Base-by-base conservation (phyloP, 2,329 filamentous ascomycete genomes). In the Hymenoscyphus infarciens region DNA sequence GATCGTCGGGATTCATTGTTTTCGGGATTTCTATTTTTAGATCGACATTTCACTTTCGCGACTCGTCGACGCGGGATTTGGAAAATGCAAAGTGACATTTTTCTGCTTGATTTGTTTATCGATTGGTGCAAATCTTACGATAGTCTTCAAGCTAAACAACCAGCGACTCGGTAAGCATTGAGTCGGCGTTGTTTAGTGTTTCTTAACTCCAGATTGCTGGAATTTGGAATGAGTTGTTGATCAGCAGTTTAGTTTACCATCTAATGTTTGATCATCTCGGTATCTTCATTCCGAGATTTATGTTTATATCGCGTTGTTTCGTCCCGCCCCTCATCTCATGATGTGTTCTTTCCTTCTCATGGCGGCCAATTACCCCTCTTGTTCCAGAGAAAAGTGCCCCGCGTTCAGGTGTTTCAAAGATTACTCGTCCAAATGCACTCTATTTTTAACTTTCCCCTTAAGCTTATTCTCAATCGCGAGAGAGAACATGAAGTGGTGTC, bases 401-500 rank as follows among this genome's bases (percentile, higher is more conserved):
- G 45, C 45, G 35, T 52, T 52, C 19, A 22, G 45, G 11, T 22
- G 45, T 52, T 52, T 52, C 35, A 38, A 38, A 38, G 13, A 52
- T 52, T 22, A 25, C 45, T 52, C 45, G 45, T 25, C 19, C 22
- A 19, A 25, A 52, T 11, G 45, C 19, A 52, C 19, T 52, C 45
- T 52, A 52, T 52, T 25, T 52, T 52, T 52, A 52, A 52, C 45
- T 25, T 52, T 52, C 22, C 45, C 25, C 19, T 52, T 25, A 52
- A 52, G 45, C 45, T 52, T 52, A 52, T 52, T 52, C 7, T 25
- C 19, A 22, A 52, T 52, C 25, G 19, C 22, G 22, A 22, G 3
- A 49, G 5, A 22, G 45, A 25, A 22, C 19, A 52, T 52, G 7
- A 4, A 52, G 45, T 52, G 45, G 19, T 52, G 45, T 25, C 19